Base-by-base conservation (phyloP, 352 stramenopile species). In the Phytophthora macrochlamydospora region DNA sequence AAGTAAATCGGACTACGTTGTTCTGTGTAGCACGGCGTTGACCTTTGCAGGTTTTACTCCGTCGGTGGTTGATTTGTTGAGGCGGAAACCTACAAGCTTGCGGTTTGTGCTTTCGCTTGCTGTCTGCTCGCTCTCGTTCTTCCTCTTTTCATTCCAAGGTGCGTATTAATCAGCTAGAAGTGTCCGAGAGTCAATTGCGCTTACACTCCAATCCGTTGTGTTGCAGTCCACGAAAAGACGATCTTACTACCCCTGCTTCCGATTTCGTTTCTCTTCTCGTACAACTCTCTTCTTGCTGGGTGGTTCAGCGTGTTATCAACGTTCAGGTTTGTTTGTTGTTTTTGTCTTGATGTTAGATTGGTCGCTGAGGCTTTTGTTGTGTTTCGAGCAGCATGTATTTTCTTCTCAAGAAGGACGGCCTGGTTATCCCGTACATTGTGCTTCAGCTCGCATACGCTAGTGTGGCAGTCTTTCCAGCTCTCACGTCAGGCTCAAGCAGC, bases 101-200 rank as follows among this genome's bases (percentile, higher is more conserved):
- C 76, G 85, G 8, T 88, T 98, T 52, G 61, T 98, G 14, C 78
- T 96, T 37, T 91, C 90, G 7, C 75, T 95, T 29, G 83, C 76
- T 31, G 94, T 91, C 51, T 96, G 85, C 45, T 94, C 94, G 7
- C 73, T 98, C 7, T 88, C 91, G 42, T 98, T 98, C 62, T 99
- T 99, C 71, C 79, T 99, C 48, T 98, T 98, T 45, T 98, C 92
- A n/a, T 99, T 98, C 73, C 96, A 99, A 94, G 82, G 83, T 92
- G 3, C 35, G 28, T 50, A 30, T 35, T 4, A 3, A 42, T 24
- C 18, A 24, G 18, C 18, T 24, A 24, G 18, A 24, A 24, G 18
- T 24, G 18, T 24, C 18, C 18, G 18, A 24, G 18, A 24, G 18
- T 24, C 18, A 24, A 24, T 24, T 24, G 18, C 18, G 18, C 18